Conservation (phyloP, 768 basidiomycete genomes). For the Clitopilus passeckerianus region DNA sequence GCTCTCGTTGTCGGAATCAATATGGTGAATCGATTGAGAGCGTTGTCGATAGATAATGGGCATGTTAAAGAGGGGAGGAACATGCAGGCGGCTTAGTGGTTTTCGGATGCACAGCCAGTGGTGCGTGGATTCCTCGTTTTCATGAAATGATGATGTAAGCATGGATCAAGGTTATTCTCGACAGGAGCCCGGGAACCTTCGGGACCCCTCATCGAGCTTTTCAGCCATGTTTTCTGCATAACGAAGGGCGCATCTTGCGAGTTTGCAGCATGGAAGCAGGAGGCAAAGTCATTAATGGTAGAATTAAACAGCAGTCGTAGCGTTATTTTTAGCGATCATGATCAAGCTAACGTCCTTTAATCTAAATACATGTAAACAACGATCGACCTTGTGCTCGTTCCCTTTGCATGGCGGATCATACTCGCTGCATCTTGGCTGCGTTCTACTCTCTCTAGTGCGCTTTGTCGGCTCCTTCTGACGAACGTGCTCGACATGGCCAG, state of each 20-base stretch:
- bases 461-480: too few species aligned
- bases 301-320: background rate
- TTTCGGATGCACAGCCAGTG: background rate
- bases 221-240: background rate
- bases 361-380: background rate
- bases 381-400: background rate
- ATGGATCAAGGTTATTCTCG: background rate
- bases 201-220: background rate
- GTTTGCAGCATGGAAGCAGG: background rate
- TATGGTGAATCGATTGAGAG: background rate
- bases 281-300: background rate
- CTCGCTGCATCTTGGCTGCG: background rate
- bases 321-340: background rate
- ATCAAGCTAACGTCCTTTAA: background rate
- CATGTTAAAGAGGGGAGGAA: conserved; percentile 3
- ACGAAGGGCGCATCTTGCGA: background rate
- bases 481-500: background rate
- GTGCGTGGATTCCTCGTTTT: conserved; percentile 2
- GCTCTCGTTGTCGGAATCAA: background rate
- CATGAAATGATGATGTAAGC: conserved; percentile 4
- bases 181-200: background rate
- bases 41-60: conserved; percentile 7
- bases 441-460: background rate
- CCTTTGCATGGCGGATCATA: background rate
- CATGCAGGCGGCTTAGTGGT: background rate